Evolutionary conservation across 73 alveolate species (phyloP).

Genomic region (Loxodes magnus): DNA sequence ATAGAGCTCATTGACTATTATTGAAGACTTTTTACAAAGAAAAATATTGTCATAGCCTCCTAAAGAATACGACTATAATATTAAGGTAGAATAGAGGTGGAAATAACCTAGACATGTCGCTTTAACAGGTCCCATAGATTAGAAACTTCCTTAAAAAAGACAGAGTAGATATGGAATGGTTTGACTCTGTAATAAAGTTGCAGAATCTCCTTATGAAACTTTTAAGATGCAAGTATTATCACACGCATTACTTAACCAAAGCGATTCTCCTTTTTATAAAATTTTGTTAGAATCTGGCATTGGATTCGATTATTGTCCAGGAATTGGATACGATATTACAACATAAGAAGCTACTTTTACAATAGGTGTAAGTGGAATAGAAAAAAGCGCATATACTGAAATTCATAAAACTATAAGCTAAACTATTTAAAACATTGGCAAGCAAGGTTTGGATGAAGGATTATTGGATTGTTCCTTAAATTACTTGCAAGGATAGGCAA

Average conservation of each 20-base stretch:
- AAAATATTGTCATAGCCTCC: constrained; percentile 34
- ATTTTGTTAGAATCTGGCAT: constrained; percentile 35
- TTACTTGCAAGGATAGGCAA: constrained; percentile 33
- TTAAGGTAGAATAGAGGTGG: neutral
- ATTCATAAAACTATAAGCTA: constrained; percentile 28
- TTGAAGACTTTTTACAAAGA: constrained; percentile 21
- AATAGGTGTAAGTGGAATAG: constrained; percentile 42
- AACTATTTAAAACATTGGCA: constrained; percentile 12
- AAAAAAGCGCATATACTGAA: constrained; percentile 7
- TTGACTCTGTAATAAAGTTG: constrained; percentile 40
- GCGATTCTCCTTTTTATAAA: constrained; percentile 35
- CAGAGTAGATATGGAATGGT: constrained; percentile 37
- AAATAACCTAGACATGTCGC: constrained; percentile 12
- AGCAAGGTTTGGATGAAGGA: constrained; percentile 39
- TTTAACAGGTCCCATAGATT: constrained; percentile 19
- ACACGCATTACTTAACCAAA: constrained; percentile 39
- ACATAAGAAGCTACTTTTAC: constrained; percentile 49
- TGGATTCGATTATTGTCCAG: constrained; percentile 42
- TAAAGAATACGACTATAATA: constrained; percentile 5
- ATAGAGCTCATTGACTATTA: constrained; percentile 29
- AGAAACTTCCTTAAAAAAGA: constrained; percentile 22
- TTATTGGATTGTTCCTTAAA: constrained; percentile 41
- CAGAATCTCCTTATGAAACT: constrained; percentile 38
- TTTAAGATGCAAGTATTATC: constrained; percentile 34
- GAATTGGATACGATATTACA: constrained; percentile 42